These are phyloP conservation scores for Ilex asprella DNA, from an alignment of 257 asterid genomes.

Conservation along the genomic window DNA sequence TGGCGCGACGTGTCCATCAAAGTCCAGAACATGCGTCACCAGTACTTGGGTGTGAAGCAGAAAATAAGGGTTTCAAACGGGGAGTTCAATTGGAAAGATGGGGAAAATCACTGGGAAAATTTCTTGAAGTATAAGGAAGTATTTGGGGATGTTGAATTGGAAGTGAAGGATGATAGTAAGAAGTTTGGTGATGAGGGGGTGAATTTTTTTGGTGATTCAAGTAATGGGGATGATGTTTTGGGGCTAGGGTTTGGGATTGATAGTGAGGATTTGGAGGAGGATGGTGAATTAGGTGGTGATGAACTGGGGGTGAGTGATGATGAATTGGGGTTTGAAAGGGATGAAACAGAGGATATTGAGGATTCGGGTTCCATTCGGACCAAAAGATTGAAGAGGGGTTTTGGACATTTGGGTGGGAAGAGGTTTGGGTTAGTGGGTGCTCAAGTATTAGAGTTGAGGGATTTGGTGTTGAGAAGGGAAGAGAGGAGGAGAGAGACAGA, in stretches of 20 bases:
- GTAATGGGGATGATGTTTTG: conserved; percentile 12
- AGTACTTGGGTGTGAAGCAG: conserved; percentile 90
- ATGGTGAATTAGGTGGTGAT: conserved; percentile 14
- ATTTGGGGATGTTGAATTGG: conserved; percentile 80
- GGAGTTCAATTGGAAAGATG: conserved; percentile 85
- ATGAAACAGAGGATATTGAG: conserved; percentile 27
- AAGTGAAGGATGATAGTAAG: conserved; percentile 20
- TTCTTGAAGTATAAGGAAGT: conserved; percentile 79
- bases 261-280: conserved; percentile 48
- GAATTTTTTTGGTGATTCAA: conserved; percentile 20
- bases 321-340: conserved; percentile 27
- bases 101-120: conserved; percentile 89
- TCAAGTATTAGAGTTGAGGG: conserved; percentile 59
- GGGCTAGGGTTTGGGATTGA: conserved; percentile 46
- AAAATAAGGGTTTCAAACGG: conserved; percentile 56
- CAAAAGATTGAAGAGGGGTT: conserved; percentile 31
- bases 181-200: conserved; percentile 38
- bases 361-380: conserved; percentile 23
- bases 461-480: conserved; percentile 55
- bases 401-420: conserved; percentile 30
- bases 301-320: conserved; percentile 23
- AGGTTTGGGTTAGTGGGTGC: conserved; percentile 49
- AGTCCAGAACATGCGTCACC: conserved; percentile 98
- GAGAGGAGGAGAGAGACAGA: conserved; percentile 72
- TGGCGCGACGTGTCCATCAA: conserved; percentile 97